phyloP scores from a whole-genome alignment of 2,329 filamentous ascomycete species.

The Penicillium sp. region DNA sequence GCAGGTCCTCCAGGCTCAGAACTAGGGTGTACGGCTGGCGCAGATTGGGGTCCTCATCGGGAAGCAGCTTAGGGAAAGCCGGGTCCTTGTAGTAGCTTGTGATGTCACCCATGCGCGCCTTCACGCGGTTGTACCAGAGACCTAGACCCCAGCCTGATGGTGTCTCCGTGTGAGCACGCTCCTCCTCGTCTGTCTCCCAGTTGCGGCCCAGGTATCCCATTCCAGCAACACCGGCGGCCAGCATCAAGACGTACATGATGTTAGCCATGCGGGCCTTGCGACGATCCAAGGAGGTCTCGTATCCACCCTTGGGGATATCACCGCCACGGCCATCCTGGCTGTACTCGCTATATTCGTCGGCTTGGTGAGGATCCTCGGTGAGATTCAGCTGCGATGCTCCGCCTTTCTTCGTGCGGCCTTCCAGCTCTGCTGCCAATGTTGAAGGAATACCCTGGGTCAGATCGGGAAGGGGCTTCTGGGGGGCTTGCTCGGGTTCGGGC shows the following conservation, averaged over 20 bases:
- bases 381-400: constrained; percentile 48
- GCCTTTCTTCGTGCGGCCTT: constrained; percentile 42
- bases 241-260: constrained; percentile 64
- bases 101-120: constrained; percentile 69
- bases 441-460: constrained; percentile 93
- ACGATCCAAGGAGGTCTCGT: constrained; percentile 86
- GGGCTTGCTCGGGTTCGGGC: constrained; percentile 36
- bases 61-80: constrained; percentile 88
- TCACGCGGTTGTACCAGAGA: constrained; percentile 77
- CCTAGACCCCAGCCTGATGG: constrained; percentile 74
- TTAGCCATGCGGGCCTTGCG: constrained; percentile 74
- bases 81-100: constrained; percentile 95
- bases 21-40: constrained; percentile 89
- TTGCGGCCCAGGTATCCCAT: constrained; percentile 78
- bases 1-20: constrained; percentile 85
- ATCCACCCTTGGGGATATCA: constrained; percentile 71
- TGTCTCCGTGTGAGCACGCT: constrained; percentile 63
- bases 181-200: constrained; percentile 76
- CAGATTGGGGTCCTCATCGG: constrained; percentile 66
- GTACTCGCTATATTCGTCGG: constrained; percentile 47
- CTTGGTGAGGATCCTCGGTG: constrained; percentile 50
- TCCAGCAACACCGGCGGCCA: constrained; percentile 56
- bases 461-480: constrained; percentile 74
- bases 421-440: constrained; percentile 75
- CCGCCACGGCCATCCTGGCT: constrained; percentile 49